Evolutionary conservation across 352 stramenopile genomes (phyloP).

Genomic region (Globisporangium echinulatum): DNA sequence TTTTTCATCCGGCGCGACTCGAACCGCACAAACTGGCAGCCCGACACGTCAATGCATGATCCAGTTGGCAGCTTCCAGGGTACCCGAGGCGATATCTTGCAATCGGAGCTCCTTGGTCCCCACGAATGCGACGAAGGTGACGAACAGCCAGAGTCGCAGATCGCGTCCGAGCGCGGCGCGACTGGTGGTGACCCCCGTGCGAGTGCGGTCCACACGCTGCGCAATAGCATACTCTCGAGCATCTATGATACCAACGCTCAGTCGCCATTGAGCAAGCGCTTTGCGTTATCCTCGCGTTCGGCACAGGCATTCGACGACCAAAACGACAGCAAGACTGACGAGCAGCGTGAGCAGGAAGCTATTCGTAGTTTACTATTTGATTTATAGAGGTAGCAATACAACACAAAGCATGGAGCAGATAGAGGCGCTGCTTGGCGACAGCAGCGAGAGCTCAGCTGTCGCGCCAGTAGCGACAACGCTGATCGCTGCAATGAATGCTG

Average conservation of each 20-base stretch:
- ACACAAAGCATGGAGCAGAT: not conserved
- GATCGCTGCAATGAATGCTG: not conserved
- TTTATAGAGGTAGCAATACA: not conserved
- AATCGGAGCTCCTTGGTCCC: not conserved
- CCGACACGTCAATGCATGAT: not conserved
- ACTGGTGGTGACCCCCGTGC: not conserved
- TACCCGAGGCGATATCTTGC: conserved; percentile 2
- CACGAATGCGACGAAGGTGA: not conserved
- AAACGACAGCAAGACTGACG: conserved; percentile 28
- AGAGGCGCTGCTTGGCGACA: not conserved
- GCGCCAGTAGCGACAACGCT: not conserved
- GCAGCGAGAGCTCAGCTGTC: conserved; percentile 4
- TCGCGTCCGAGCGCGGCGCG: not conserved
- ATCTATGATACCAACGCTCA: conserved; percentile 6
- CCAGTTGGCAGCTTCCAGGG: not conserved
- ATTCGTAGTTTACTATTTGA: conserved; percentile 51
- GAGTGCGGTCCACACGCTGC: conserved; percentile 10
- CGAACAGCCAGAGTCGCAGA: not conserved
- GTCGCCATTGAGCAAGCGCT: not conserved
- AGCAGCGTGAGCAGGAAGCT: conserved; percentile 54
- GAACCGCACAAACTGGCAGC: conserved; percentile 5
- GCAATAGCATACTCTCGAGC: conserved; percentile 14
- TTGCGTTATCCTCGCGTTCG: not conserved
- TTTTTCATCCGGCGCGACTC: conserved; percentile 19
- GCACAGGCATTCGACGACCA: not conserved